These are phyloP conservation scores for Cryptococcus sp. DNA, from an alignment of 1,284 basidiomycete species.

Conservation along the genomic window DNA sequence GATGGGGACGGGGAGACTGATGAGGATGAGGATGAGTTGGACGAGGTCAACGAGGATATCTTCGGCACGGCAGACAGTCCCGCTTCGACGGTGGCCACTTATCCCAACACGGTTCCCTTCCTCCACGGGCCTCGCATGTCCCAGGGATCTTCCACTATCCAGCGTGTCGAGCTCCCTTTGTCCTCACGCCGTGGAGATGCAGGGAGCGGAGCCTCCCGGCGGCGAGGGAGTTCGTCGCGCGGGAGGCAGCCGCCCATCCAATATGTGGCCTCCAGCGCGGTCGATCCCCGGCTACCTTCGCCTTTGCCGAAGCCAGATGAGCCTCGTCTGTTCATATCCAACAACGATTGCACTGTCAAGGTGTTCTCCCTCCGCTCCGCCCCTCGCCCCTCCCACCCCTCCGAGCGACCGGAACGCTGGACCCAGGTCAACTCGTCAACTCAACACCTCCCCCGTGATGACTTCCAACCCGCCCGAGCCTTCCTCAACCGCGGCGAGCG, in stretches of 20 bases:
- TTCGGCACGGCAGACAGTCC: constrained; percentile 9
- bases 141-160: constrained; percentile 28
- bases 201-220: no score
- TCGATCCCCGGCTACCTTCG: constrained; percentile 2
- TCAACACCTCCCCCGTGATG: neutral
- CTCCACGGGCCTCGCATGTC: constrained; percentile 17
- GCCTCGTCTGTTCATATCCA: constrained; percentile 46
- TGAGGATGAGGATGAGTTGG: constrained; percentile 13
- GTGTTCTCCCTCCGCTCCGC: constrained; percentile 37
- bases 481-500: neutral
- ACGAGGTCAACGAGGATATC: constrained; percentile 17
- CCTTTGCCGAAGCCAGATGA: constrained; percentile 23
- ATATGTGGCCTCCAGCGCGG: constrained; percentile 26
- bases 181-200: no score
- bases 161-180: neutral
- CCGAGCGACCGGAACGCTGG: no score
- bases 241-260: constrained; percentile 15
- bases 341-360: constrained; percentile 49
- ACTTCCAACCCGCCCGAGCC: neutral
- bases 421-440: no score
- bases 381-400: no score
- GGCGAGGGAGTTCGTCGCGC: neutral
- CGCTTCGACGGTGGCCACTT: constrained; percentile 38
- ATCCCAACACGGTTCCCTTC: constrained; percentile 47
- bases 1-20: constrained; percentile 11